Evolutionary conservation across 1,284 basidiomycete species (phyloP).

Genomic region (Vanrija sp.): DNA sequence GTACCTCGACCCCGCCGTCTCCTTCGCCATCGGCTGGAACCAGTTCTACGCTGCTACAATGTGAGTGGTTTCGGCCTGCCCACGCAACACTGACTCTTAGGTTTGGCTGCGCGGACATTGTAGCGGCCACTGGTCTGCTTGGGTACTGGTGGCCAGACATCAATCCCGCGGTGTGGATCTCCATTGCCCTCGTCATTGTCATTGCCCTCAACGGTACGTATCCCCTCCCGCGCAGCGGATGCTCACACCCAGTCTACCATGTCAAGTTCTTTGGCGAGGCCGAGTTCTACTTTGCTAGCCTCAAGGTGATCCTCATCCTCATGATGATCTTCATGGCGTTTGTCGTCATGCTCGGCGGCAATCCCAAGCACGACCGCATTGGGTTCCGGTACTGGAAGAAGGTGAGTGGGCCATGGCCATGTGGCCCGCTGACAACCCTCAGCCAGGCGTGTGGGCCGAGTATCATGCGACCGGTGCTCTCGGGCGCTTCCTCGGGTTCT

Average conservation of each 20-base stretch:
- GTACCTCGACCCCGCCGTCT: conserved; percentile 12
- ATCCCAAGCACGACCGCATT: conserved; percentile 44
- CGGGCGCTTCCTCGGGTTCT: conserved; percentile 29
- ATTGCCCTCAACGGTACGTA: conserved; percentile 50
- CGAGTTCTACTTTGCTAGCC: conserved; percentile 54
- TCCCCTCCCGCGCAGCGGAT: conserved; percentile 55
- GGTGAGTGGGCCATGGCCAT: conserved; percentile 45
- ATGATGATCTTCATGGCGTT: conserved; percentile 56
- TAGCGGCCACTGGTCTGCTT: conserved; percentile 53
- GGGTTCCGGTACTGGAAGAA: conserved; percentile 53
- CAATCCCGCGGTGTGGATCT: conserved; percentile 67
- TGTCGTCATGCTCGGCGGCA: conserved; percentile 56
- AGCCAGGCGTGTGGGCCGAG: conserved; percentile 23
- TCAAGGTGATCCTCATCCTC: conserved; percentile 74
- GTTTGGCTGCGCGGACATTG: conserved; percentile 22
- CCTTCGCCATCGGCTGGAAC: conserved; percentile 19
- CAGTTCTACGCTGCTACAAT: conserved; percentile 20
- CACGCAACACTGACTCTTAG: no score
- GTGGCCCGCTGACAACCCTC: background rate
- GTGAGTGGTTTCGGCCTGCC: background rate
- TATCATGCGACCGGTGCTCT: conserved; percentile 9
- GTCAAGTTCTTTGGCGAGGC: conserved; percentile 40
- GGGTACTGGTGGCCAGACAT: conserved; percentile 62
- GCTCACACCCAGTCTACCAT: background rate
- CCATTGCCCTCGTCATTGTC: conserved; percentile 66